A percentile compares a stretch with the other conserved stretches of the same genome.
Conservation (phyloP, 139 green algal species). For the Chlamydomonas sp. region DNA sequence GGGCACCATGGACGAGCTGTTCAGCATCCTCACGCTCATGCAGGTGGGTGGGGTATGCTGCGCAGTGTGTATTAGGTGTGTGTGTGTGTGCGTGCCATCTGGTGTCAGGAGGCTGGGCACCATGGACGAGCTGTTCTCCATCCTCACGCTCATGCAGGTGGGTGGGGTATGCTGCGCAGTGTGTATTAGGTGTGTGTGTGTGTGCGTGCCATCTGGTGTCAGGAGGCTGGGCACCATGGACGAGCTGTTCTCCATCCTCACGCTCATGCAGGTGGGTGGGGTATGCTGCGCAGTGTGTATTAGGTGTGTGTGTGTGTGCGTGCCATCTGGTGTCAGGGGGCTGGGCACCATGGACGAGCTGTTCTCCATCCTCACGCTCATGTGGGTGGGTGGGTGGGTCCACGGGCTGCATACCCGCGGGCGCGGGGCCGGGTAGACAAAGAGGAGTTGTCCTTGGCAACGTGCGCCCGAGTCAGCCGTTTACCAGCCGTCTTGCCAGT, state of each 20-base stretch:
- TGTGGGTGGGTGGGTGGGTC: constrained; percentile 41
- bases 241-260: constrained; percentile 38
- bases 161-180: too few relatives aligned
- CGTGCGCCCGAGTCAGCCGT: too few relatives aligned
- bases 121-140: constrained; percentile 31
- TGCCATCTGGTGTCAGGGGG: too few relatives aligned
- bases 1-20: constrained; percentile 68
- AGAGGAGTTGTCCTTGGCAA: too few relatives aligned
- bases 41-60: constrained; percentile 44
- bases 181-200: too few relatives aligned
- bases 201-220: too few relatives aligned
- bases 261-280: constrained; percentile 54
- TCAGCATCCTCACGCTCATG: constrained; percentile 70
- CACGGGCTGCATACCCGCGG: neutral
- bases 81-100: too few relatives aligned
- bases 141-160: constrained; percentile 51
- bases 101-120: too few relatives aligned
- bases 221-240: neutral
- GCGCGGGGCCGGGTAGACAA: too few relatives aligned
- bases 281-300: too few relatives aligned
- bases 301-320: constrained; percentile 17
- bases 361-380: constrained; percentile 27
- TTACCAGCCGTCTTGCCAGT: too few relatives aligned
- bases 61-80: too few relatives aligned
- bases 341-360: constrained; percentile 5